Evolutionary conservation across 176 grass and related monocot species (phyloP).

Genomic region (Poa pratensis): DNA sequence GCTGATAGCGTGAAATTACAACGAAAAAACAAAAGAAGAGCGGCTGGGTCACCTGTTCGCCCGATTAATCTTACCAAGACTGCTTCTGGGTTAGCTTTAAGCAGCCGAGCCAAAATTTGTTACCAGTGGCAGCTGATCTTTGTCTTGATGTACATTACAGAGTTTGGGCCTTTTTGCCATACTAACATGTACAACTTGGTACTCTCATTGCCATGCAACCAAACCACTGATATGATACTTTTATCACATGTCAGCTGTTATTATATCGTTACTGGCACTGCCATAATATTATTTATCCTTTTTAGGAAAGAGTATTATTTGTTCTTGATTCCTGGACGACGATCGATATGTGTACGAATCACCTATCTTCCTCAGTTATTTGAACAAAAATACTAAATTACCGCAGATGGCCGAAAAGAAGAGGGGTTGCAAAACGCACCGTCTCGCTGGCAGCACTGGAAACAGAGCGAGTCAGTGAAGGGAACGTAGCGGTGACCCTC

Average conservation of each 20-base stretch:
- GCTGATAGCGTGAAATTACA: conserved; percentile 8
- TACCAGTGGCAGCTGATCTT: neutral
- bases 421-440: neutral
- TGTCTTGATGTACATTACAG: conserved; percentile 11
- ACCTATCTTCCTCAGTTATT: neutral
- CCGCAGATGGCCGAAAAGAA: neutral
- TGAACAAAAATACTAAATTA: neutral
- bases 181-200: conserved; percentile 12
- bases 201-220: neutral
- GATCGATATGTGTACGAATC: neutral
- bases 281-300: neutral
- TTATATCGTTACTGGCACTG: neutral
- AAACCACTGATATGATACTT: neutral
- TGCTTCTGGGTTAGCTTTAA: conserved; percentile 30
- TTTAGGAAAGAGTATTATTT: neutral
- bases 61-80: conserved; percentile 6
- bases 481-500: neutral
- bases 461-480: neutral
- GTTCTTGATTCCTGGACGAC: neutral
- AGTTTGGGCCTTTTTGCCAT: conserved; percentile 5
- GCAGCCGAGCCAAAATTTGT: neutral
- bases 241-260: neutral
- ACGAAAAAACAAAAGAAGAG: conserved; percentile 16
- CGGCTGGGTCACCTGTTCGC: neutral
- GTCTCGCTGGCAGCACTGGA: neutral